Evolutionary conservation across 2,329 filamentous ascomycete species (phyloP), one percentile per base, ranked within the genome.

Genomic region (Ascochyta lentis): DNA sequence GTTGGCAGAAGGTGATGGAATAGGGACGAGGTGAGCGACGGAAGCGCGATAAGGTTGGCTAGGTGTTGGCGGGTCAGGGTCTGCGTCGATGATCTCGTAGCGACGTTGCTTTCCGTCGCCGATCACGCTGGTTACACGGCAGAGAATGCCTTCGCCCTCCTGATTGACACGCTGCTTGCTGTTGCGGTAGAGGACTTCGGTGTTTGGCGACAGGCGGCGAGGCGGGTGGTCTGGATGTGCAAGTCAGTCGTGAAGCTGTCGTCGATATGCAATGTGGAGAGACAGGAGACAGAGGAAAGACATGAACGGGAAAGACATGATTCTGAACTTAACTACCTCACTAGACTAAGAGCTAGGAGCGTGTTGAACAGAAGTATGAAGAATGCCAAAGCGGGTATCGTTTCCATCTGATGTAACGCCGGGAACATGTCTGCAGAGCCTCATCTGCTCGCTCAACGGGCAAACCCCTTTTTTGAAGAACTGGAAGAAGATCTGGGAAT

Each of bases 101-200:
- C 80, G 79, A 23, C 80, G 78, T 63, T 82, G 80, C 58, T 82
- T 83, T 54, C 80, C 80, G 60, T 83, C 80, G 54, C 80, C 80
- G 24, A 82, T 81, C n/a, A 83, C 79, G 29, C 72, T 72, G 5
- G 80, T 82, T 39, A 83, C 78, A 49, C 76, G 75, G 67, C 80
- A 82, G 22, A 83, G 74, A 31, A 82, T 82, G 54, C 80, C 80
- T 70, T 82, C 80, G 63, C 80, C 80, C 67, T 82, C 80, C 16
- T 65, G 62, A 43, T 58, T 65, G 39, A 61, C 56, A 43, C 70
- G 69, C 35, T 67, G 75, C 73, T 78, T 77, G 60, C 76, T 75
- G 45, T 81, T 79, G 49, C 80, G 78, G 69, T 81, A 82, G 68
- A 82, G 79, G 42, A 83, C 80, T 61, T 81, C 78, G 50, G 80